Evolutionary conservation across 78 protist genomes (phyloP), one percentile per base, ranked within the genome.

Genomic region (Dictyostelium citrinum): DNA sequence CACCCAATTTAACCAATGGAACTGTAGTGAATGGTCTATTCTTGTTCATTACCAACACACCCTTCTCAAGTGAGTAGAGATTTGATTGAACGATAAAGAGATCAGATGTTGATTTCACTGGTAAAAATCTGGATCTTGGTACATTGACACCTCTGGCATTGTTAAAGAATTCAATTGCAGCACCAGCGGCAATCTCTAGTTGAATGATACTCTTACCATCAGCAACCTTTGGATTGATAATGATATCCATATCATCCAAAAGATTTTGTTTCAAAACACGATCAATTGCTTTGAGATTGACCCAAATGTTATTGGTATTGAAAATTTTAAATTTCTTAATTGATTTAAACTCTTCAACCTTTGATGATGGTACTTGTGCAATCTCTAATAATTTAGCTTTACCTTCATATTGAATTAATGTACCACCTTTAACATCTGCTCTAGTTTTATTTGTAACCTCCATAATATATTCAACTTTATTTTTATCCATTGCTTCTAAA

Each of bases 251-350:
- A 20, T 90, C 75, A 41, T 71, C 91, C 27, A 98, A 71, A 31
- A 45, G 85, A 22, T 76, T 58, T 24, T 67, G 71, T 11, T 43
- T 78, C 51, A 98, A 60, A 24, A 80, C 70, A 46, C 88, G 92
- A 49, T 75, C n/a, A 39, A 99, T 77, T 1, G 99, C 99, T 17
- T 74, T 60, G 60, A 99, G 60, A 39, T 82, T 75, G 83, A 98
- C 81, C 99, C 99, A 99, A 41, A 99, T 80, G 95, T 98, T 99
- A 97, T 99, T 99, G 80, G 99, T 99, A 97, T 99, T 99, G 98
- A 99, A 99, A 81, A 97, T 90, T 64, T 92, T 88, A 97, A 98
- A 98, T 88, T 98, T 98, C 43, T 68, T 49, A 86, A 99, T 91
- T 67, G 97, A 81, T 84, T 98, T 97, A 98, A 99, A 99, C 41